Conservation (phyloP, 176 grass and related monocot species). For the Rhynchospora pubera region DNA sequence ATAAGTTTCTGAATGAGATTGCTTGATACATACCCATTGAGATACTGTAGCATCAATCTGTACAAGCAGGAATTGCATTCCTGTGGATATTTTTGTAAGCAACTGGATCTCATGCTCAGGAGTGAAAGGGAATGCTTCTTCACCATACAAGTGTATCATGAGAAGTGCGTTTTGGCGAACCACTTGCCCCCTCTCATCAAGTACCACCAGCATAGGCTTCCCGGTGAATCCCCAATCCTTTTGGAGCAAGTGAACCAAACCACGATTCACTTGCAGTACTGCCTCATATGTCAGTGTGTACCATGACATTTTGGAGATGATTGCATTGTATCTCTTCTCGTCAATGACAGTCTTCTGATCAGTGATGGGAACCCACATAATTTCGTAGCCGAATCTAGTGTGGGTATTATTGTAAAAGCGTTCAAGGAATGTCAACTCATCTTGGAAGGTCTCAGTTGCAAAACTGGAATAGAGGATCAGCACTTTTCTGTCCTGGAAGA, state of each 20-base stretch:
- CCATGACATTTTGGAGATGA: conserved; percentile 11
- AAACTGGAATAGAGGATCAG: conserved; percentile 9
- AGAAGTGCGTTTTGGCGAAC: not conserved
- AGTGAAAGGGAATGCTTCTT: conserved; percentile 14
- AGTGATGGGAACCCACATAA: not conserved
- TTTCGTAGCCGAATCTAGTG: not conserved
- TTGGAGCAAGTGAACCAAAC: not conserved
- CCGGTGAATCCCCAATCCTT: conserved; percentile 14
- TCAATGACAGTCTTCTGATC: not conserved
- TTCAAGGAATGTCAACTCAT: not conserved
- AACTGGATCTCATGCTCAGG: not conserved
- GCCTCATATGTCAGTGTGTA: conserved; percentile 3
- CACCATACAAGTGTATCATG: not conserved
- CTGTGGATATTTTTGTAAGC: not conserved
- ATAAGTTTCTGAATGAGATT: conserved; percentile 6
- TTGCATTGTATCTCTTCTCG: not conserved
- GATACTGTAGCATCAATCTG: conserved; percentile 2
- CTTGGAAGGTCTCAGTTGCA: conserved; percentile 3
- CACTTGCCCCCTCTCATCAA: conserved; percentile 11
- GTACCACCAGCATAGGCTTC: not conserved
- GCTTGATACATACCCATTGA: conserved; percentile 7
- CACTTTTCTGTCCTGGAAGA: not conserved
- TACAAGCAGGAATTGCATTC: conserved; percentile 8
- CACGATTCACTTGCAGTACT: not conserved
- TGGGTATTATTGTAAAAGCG: not conserved